phyloP scores from a whole-genome alignment of 129 eudicot species.

The Deinandra increscens region DNA sequence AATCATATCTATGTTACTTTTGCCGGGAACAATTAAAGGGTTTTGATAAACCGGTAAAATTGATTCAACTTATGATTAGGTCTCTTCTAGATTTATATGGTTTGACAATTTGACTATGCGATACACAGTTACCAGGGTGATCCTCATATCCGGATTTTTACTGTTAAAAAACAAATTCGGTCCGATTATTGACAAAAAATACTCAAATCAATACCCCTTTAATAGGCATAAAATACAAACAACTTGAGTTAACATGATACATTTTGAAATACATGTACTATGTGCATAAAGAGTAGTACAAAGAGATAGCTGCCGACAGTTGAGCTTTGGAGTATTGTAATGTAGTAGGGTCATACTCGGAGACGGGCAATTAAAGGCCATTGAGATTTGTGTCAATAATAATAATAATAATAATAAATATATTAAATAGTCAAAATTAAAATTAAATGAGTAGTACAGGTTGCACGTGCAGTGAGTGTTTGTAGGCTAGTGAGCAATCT shows the following conservation, averaged over 20 bases:
- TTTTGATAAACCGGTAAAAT: no score
- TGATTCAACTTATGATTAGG: no score
- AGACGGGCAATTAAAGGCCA: constrained; percentile 27
- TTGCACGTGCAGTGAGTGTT: constrained; percentile 40
- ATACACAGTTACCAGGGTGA: no score
- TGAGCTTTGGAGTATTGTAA: constrained; percentile 26
- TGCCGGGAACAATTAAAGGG: no score
- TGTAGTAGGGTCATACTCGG: constrained; percentile 22
- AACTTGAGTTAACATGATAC: background rate
- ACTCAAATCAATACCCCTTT: no score
- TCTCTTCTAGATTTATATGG: no score
- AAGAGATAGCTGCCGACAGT: constrained; percentile 43
- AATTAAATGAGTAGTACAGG: constrained; percentile 39
- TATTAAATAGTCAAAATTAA: constrained; percentile 35
- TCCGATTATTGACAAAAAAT: no score
- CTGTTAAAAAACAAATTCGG: no score
- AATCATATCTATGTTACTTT: no score
- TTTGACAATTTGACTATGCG: no score
- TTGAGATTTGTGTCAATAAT: constrained; percentile 40
- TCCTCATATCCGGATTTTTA: no score
- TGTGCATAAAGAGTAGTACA: constrained; percentile 26
- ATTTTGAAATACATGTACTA: background rate
- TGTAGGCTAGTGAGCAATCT: constrained; percentile 24
- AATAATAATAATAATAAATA: background rate
- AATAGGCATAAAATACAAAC: no score